A percentile compares a stretch with the other conserved stretches of the same genome.
Evolutionary conservation across 495 filamentous ascomycete genomes (phyloP).

Genomic region (Penicillium antarcticum): DNA sequence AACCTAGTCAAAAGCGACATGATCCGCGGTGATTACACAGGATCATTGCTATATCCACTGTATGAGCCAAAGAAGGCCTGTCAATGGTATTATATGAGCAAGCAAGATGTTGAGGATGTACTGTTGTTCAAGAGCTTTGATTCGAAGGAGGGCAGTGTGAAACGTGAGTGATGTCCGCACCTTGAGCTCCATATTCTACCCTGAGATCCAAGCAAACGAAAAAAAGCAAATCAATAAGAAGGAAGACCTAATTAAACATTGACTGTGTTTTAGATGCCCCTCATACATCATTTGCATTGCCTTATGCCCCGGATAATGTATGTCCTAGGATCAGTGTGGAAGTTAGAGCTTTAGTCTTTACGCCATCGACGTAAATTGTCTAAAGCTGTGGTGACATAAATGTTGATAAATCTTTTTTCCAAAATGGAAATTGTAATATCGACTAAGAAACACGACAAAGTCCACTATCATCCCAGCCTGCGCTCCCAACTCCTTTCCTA

Average conservation of each 20-base stretch:
- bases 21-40: slow-evolving; percentile 17
- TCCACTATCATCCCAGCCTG: slow-evolving; percentile 7
- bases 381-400: too few relatives aligned
- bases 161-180: background rate
- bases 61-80: slow-evolving; percentile 9
- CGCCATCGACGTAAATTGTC: background rate
- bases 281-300: slow-evolving; percentile 13
- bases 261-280: slow-evolving; percentile 8
- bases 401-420: too few relatives aligned
- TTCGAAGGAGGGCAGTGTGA: slow-evolving; percentile 9
- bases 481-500: slow-evolving; percentile 2
- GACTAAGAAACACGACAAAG: background rate
- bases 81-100: slow-evolving; percentile 30
- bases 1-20: slow-evolving; percentile 26
- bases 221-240: background rate
- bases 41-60: slow-evolving; percentile 19
- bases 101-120: slow-evolving; percentile 24
- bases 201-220: background rate
- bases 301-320: background rate
- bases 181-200: background rate
- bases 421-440: too few relatives aligned
- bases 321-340: slow-evolving; percentile 14
- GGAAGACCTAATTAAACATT: background rate
- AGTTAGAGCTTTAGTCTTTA: slow-evolving; percentile 18
- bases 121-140: slow-evolving; percentile 33